Conservation (phyloP, 805 yeast species). For the Pichia eremophila region DNA sequence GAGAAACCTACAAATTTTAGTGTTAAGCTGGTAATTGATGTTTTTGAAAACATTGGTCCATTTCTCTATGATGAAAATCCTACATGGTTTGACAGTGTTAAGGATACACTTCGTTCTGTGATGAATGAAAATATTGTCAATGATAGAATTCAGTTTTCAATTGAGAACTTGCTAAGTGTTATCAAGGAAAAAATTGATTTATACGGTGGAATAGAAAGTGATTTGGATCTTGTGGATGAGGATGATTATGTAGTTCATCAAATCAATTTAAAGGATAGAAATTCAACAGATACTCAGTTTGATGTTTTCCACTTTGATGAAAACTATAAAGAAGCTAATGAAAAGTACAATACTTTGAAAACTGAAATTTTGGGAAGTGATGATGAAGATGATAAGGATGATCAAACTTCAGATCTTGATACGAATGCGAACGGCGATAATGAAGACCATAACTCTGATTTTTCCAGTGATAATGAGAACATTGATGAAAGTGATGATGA, state of each 20-base stretch:
- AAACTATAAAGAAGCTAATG: constrained; percentile 41
- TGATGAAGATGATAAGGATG: constrained; percentile 19
- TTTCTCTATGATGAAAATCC: constrained; percentile 33
- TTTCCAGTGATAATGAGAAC: constrained; percentile 14
- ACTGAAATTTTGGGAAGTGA: constrained; percentile 36
- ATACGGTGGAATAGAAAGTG: constrained; percentile 33
- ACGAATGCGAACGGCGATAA: constrained; percentile 14
- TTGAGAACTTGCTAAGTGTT: constrained; percentile 43
- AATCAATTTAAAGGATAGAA: constrained; percentile 42
- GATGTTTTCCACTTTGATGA: constrained; percentile 43
- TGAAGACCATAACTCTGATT: constrained; percentile 9
- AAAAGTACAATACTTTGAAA: constrained; percentile 33
- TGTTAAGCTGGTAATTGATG: constrained; percentile 41
- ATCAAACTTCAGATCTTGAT: neutral
- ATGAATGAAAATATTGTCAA: constrained; percentile 45
- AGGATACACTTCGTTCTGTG: constrained; percentile 51
- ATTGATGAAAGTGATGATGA: constrained; percentile 12
- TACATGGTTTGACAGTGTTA: constrained; percentile 30
- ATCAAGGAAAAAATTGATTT: constrained; percentile 32
- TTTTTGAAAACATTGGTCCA: constrained; percentile 46
- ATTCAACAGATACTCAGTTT: constrained; percentile 37
- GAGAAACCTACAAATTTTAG: constrained; percentile 40
- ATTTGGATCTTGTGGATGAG: constrained; percentile 53
- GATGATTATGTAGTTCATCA: constrained; percentile 52
- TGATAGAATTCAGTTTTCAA: constrained; percentile 32